Conservation (phyloP, 2,329 filamentous ascomycete species). For the Epichloe bromicola region DNA sequence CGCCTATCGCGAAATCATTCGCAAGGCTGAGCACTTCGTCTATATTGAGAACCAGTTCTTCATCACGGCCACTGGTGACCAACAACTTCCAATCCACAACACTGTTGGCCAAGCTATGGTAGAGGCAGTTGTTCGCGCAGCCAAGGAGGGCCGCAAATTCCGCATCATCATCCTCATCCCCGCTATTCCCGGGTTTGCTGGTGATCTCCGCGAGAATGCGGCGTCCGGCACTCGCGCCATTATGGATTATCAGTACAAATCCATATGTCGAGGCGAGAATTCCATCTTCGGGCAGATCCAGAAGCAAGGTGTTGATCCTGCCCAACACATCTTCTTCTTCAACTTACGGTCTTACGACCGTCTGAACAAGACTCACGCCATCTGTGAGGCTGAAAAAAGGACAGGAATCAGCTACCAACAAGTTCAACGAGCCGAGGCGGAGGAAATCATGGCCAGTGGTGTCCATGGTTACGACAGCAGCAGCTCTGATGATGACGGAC, state of each 20-base stretch:
- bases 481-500: constrained; percentile 16
- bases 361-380: constrained; percentile 64
- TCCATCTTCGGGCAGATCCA: constrained; percentile 74
- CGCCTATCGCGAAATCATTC: constrained; percentile 73
- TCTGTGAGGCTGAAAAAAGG: constrained; percentile 64
- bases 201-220: constrained; percentile 71
- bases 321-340: constrained; percentile 79
- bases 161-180: constrained; percentile 83
- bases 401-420: constrained; percentile 77
- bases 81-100: constrained; percentile 78
- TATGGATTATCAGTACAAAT: constrained; percentile 98
- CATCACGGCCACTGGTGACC: constrained; percentile 83
- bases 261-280: constrained; percentile 79
- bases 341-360: constrained; percentile 89
- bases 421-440: constrained; percentile 75
- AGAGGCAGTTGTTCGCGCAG: constrained; percentile 71
- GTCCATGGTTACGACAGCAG: constrained; percentile 46
- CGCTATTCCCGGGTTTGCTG: constrained; percentile 85
- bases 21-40: constrained; percentile 78
- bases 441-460: constrained; percentile 70
- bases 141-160: constrained; percentile 76
- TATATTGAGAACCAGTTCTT: constrained; percentile 99
- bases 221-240: constrained; percentile 83
- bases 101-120: constrained; percentile 81
- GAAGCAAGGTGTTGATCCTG: constrained; percentile 63